phyloP scores from a whole-genome alignment of 257 asterid genomes.

The Forsythia suspensa region DNA sequence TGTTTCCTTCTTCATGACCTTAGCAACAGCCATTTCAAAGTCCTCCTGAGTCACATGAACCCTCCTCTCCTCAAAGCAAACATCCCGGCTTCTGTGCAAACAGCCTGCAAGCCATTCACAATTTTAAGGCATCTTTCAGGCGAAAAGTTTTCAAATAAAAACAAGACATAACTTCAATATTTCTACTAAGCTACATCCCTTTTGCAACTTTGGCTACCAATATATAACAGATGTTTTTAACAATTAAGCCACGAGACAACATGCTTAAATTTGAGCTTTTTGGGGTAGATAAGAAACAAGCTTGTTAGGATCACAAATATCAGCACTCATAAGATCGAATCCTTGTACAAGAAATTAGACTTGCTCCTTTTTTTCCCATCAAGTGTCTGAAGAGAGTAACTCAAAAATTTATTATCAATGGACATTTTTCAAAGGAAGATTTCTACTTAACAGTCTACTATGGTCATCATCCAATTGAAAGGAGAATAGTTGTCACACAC shows the following conservation, averaged over 20 bases:
- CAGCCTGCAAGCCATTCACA: slow-evolving; percentile 57
- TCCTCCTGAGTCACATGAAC: slow-evolving; percentile 96
- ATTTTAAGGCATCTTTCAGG: neutral
- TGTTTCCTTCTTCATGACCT: slow-evolving; percentile 97
- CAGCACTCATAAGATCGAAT: neutral
- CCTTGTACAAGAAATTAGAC: neutral
- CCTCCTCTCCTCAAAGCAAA: slow-evolving; percentile 95
- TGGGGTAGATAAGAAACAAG: neutral
- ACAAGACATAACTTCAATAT: too few species aligned
- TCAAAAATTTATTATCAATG: neutral
- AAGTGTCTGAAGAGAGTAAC: neutral
- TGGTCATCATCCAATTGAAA: neutral
- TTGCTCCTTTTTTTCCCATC: neutral
- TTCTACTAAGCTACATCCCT: neutral
- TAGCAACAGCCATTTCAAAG: slow-evolving; percentile 98
- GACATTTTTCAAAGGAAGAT: neutral
- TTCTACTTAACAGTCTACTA: neutral
- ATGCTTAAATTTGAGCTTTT: neutral
- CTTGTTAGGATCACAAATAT: neutral
- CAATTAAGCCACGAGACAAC: neutral
- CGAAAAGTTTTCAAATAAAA: too few species aligned
- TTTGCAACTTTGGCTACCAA: neutral
- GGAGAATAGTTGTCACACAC: neutral
- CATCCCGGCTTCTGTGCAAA: slow-evolving; percentile 97
- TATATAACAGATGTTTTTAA: neutral